Conservation (phyloP, 495 filamentous ascomycete species). For the Xylaria venustula region DNA sequence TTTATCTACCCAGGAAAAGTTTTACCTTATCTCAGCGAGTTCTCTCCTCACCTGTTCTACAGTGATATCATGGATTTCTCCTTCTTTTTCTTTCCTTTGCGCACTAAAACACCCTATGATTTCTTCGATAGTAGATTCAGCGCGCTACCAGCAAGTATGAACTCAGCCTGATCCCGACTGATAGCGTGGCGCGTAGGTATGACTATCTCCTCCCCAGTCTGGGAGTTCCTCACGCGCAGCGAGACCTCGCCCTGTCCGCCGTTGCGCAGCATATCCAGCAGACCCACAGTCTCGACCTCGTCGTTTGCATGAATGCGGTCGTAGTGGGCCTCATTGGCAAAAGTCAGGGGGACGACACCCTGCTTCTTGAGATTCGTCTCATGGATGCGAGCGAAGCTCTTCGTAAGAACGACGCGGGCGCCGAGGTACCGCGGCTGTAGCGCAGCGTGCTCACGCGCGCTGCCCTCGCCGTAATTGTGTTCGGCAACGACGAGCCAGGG, state of each 20-base stretch:
- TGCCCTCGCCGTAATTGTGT: constrained; percentile 97
- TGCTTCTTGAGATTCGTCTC: constrained; percentile 99
- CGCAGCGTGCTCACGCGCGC: constrained; percentile 93
- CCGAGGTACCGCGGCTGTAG: constrained; percentile 93
- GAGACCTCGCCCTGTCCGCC: constrained; percentile 79
- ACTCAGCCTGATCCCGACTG: constrained; percentile 81
- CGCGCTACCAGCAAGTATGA: constrained; percentile 91
- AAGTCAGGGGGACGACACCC: constrained; percentile 90
- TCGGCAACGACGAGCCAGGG: constrained; percentile 94
- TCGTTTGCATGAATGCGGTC: constrained; percentile 79
- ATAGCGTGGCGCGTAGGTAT: constrained; percentile 75
- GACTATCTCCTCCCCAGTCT: constrained; percentile 57
- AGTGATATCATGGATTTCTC: no score
- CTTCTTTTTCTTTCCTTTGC: neutral
- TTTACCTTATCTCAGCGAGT: no score
- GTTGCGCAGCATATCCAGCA: constrained; percentile 74
- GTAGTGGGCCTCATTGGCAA: constrained; percentile 84
- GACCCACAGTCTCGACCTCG: constrained; percentile 72
- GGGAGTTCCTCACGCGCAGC: constrained; percentile 61
- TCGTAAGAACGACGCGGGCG: constrained; percentile 80
- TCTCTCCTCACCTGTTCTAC: no score
- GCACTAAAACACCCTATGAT: constrained; percentile 3
- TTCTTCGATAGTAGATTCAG: constrained; percentile 77
- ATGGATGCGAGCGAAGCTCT: constrained; percentile 94
- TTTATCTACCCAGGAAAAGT: no score